Conservation (phyloP, 2,329 filamentous ascomycete species). For the Thielaviopsis cerberus region DNA sequence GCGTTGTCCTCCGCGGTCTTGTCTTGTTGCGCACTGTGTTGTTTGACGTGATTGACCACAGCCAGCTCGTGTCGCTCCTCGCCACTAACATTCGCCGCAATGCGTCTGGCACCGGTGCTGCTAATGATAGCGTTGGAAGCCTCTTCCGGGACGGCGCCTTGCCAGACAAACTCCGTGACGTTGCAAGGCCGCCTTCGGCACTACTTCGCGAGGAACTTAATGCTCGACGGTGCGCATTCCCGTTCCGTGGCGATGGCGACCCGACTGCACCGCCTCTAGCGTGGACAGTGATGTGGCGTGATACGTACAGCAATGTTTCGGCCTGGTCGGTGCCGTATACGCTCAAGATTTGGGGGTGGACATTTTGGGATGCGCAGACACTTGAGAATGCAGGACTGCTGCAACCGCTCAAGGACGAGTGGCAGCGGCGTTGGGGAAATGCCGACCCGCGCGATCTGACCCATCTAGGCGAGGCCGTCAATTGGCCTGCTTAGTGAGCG, state of each 20-base stretch:
- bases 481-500: not conserved
- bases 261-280: slow-evolving; percentile 1
- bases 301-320: slow-evolving; percentile 9
- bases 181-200: not conserved
- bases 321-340: slow-evolving; percentile 6
- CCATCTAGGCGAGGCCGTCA: not conserved
- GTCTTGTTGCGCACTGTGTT: slow-evolving; percentile 5
- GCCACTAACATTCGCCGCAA: not conserved
- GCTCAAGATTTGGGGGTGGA: slow-evolving; percentile 11
- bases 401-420: slow-evolving; percentile 2
- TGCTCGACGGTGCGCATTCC: not conserved
- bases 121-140: not conserved
- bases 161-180: not conserved
- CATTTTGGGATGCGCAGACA: slow-evolving; percentile 7
- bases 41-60: not conserved
- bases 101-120: not conserved
- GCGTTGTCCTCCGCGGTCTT: slow-evolving; percentile 3
- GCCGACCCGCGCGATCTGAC: slow-evolving; percentile 4
- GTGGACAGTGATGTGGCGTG: slow-evolving; percentile 7
- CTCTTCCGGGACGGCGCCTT: not conserved
- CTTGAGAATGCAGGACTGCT: slow-evolving; percentile 1
- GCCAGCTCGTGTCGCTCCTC: not conserved
- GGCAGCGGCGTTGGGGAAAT: slow-evolving; percentile 6
- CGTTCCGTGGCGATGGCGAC: slow-evolving; percentile 6
- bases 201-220: not conserved